Base-by-base conservation (phyloP, 352 stramenopile genomes). In the Phytopythium sindhum region DNA sequence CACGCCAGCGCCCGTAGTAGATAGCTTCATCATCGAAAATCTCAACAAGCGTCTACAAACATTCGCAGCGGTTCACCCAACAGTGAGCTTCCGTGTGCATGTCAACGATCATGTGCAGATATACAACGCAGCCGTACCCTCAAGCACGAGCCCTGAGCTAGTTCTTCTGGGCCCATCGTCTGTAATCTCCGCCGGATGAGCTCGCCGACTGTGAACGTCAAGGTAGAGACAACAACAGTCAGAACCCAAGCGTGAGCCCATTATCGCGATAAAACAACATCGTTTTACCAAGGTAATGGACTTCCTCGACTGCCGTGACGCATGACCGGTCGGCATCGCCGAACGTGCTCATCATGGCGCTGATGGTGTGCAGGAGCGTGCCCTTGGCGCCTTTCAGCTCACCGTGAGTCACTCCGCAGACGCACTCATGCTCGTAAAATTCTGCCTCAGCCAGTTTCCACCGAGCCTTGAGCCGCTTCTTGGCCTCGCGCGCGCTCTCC, bases 261-360 rank as follows among this genome's bases (percentile, higher is more conserved):
- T 24, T 21, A 17, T 2, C 39, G 39, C 8, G 39, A 15, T 11
- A 15, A 23, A n/a, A 24, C 41, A 1, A 9, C 51, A 41, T 23
- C 31, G 11, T 58, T 73, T 64, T 55, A 90, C 81, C 78, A 19
- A 89, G 41, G 1, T 54, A 47, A 56, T 89, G 77, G 52, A 86
- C 81, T 19, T 87, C 72, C 68, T 88, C 74, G 35, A 84, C 84
- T 2, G 83, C 66, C n/a, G 72, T 70, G 37, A 81, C 48, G 57
- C 86, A 95, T 0, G 84, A 84, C 17, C 73, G 69, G 12, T 74
- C 75, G 21, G 58, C 69, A 57, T 95, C 86, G 6, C 86, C 86
- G 66, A 93, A 95, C 17, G 84, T 93, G 60, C 76, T 90, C 80
- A 95, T 91, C 83, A 95, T 95, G 11, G 81, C 73, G 28, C 78